Conservation (phyloP, 73 alveolate genomes). For the Symbiodinium natans region DNA sequence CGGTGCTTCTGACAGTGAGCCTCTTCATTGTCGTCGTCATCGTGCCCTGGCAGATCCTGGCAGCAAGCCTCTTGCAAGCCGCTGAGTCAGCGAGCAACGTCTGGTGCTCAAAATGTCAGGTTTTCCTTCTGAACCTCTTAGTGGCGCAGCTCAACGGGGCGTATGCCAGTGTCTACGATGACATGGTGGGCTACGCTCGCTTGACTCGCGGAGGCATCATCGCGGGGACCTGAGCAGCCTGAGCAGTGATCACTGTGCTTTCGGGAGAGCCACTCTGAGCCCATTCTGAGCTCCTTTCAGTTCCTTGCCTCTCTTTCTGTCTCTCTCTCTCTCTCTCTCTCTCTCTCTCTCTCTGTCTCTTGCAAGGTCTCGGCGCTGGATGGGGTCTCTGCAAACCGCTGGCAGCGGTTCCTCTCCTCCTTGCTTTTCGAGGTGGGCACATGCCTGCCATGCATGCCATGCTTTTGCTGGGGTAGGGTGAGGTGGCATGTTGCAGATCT, state of each 20-base stretch:
- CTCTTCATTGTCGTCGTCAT: constrained; percentile 61
- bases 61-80: background rate
- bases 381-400: constrained; percentile 30
- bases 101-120: too few species aligned
- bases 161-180: constrained; percentile 68
- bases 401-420: constrained; percentile 55
- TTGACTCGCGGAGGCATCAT: constrained; percentile 83
- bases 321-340: too few species aligned
- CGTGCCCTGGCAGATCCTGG: background rate
- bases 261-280: background rate
- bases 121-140: constrained; percentile 77
- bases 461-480: too few species aligned
- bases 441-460: too few species aligned
- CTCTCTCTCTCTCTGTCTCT: background rate
- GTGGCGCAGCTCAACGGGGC: constrained; percentile 89
- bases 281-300: background rate
- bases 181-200: constrained; percentile 94
- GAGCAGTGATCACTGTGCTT: background rate
- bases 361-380: constrained; percentile 53
- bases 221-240: background rate
- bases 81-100: background rate
- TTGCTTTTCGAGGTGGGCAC: constrained; percentile 44
- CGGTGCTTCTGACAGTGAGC: constrained; percentile 84
- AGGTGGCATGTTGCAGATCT: too few species aligned
- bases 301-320: background rate